These are phyloP conservation scores for Pichia norvegensis DNA, from an alignment of 1,139 yeast genomes.

Conservation along the genomic window DNA sequence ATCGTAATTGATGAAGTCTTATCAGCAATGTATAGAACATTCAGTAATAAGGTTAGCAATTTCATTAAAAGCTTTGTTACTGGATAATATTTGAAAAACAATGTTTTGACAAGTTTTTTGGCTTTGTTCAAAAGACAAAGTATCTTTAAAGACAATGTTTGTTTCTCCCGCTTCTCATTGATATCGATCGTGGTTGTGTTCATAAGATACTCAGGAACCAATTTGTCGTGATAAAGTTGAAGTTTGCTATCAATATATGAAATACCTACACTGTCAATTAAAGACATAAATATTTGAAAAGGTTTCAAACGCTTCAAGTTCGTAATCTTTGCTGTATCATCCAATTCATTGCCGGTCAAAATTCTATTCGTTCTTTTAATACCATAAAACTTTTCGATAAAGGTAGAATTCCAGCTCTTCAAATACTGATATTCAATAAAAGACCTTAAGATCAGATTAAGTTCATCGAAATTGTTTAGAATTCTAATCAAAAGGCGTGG, in stretches of 20 bases:
- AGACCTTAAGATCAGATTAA: constrained; percentile 55
- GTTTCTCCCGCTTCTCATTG: neutral
- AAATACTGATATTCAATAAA: constrained; percentile 70
- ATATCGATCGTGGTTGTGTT: constrained; percentile 23
- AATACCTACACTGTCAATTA: constrained; percentile 56
- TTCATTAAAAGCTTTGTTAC: constrained; percentile 41
- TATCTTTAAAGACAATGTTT: neutral
- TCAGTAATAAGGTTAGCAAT: constrained; percentile 48
- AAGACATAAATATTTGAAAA: constrained; percentile 49
- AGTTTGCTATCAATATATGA: constrained; percentile 68
- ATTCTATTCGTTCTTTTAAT: constrained; percentile 51
- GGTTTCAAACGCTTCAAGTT: constrained; percentile 45
- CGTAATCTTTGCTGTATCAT: constrained; percentile 30
- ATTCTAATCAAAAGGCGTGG: constrained; percentile 61
- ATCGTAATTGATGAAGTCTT: constrained; percentile 56
- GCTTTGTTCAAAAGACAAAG: neutral
- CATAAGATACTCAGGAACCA: constrained; percentile 53
- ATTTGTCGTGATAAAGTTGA: constrained; percentile 54
- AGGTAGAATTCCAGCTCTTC: constrained; percentile 71
- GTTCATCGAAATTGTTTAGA: constrained; percentile 70
- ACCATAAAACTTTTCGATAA: constrained; percentile 90
- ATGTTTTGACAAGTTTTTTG: constrained; percentile 24
- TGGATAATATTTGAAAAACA: constrained; percentile 60
- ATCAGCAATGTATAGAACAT: constrained; percentile 64
- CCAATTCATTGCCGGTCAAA: constrained; percentile 1